Conservation (phyloP, 495 filamentous ascomycete genomes). For the Parmelia sp. region DNA sequence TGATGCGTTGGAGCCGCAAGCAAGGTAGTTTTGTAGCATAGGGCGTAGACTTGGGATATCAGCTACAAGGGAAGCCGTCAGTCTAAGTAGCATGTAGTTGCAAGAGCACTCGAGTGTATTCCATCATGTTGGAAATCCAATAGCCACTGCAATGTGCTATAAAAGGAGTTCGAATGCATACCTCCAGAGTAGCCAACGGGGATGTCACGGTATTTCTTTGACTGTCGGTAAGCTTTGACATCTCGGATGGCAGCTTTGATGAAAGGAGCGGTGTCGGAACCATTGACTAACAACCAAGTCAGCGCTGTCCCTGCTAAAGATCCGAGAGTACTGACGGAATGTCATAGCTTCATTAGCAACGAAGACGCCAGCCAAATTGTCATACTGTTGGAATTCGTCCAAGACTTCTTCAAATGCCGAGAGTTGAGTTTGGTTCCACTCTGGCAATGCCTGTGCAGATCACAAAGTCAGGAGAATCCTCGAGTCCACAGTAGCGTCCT, state of each 20-base stretch:
- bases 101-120: neutral
- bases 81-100: constrained; percentile 1
- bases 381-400: constrained; percentile 70
- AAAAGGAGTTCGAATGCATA: constrained; percentile 7
- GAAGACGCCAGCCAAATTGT: constrained; percentile 77
- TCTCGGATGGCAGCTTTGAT: constrained; percentile 76
- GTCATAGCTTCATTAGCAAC: constrained; percentile 83
- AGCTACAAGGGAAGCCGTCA: constrained; percentile 34
- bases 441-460: constrained; percentile 29
- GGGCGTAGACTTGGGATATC: constrained; percentile 77
- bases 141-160: neutral
- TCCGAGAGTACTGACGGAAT: constrained; percentile 35
- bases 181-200: constrained; percentile 81
- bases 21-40: constrained; percentile 83
- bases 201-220: constrained; percentile 73
- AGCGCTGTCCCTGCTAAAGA: neutral
- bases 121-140: neutral
- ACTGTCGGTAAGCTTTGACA: constrained; percentile 72
- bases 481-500: neutral
- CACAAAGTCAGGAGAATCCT: constrained; percentile 7
- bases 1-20: constrained; percentile 60
- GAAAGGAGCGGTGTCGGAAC: constrained; percentile 66
- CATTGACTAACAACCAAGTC: constrained; percentile 36
- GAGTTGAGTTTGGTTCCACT: constrained; percentile 67
- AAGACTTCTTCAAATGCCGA: constrained; percentile 62